These are phyloP conservation scores for Gaultheria prostrata DNA, from an alignment of 148 eudicot genomes.

Conservation along the genomic window DNA sequence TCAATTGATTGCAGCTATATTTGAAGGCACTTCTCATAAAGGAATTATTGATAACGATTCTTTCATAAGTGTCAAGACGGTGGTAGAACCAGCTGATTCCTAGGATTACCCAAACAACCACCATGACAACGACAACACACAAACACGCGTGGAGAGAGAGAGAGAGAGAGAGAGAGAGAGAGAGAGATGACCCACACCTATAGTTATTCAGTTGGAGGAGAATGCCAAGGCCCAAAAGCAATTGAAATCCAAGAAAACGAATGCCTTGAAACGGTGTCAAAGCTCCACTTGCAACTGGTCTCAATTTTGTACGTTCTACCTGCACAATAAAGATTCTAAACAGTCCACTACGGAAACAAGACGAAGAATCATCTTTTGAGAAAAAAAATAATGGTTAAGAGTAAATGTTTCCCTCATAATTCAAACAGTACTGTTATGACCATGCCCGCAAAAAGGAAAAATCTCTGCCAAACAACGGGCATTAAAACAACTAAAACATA, in stretches of 20 bases:
- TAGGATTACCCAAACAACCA: not conserved
- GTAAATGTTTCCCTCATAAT: not conserved
- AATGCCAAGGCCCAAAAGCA: slow-evolving; percentile 83
- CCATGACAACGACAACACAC: not conserved
- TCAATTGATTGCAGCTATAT: not conserved
- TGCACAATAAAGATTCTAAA: slow-evolving; percentile 25
- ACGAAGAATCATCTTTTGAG: not conserved
- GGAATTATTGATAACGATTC: not conserved
- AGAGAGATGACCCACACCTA: slow-evolving; percentile 38
- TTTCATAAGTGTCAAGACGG: not conserved
- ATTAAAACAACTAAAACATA: not conserved
- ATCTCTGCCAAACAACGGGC: not conserved
- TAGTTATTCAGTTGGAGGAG: slow-evolving; percentile 77
- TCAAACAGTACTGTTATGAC: not conserved
- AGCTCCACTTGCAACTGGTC: slow-evolving; percentile 84
- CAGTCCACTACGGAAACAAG: not conserved
- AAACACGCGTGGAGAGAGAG: not conserved
- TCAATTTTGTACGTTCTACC: slow-evolving; percentile 74
- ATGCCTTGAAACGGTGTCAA: slow-evolving; percentile 73
- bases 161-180: not conserved
- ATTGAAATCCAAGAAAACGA: slow-evolving; percentile 73
- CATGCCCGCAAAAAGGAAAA: not conserved
- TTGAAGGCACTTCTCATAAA: not conserved
- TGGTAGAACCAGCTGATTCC: not conserved
- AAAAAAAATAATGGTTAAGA: not conserved